phyloP scores from a whole-genome alignment of 495 filamentous ascomycete genomes.

The Xylaria intraflava region DNA sequence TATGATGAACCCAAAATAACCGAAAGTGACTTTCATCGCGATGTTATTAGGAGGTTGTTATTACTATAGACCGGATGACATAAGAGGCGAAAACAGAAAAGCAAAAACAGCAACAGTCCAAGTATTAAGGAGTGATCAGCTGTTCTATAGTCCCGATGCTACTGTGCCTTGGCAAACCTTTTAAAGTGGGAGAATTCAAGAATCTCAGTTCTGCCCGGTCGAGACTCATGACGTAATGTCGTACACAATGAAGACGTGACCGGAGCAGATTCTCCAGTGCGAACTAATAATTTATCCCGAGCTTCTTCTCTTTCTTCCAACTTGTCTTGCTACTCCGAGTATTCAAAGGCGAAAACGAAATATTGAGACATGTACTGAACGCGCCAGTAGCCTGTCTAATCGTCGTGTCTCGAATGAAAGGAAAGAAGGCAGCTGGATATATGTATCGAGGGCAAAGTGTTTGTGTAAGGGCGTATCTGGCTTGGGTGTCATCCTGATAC shows the following conservation, averaged over 20 bases:
- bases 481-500: background rate
- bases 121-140: too few species aligned
- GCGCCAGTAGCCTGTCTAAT: too few species aligned
- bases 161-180: slow-evolving; percentile 5
- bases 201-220: background rate
- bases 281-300: background rate
- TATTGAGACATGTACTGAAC: too few species aligned
- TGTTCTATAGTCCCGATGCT: background rate
- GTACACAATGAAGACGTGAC: background rate
- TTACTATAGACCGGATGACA: too few species aligned
- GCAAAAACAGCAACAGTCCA: background rate
- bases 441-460: too few species aligned
- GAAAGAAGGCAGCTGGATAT: too few species aligned
- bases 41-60: too few species aligned
- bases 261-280: slow-evolving; percentile 3
- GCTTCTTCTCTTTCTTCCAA: background rate
- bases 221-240: slow-evolving; percentile 6
- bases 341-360: background rate
- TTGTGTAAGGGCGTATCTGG: background rate
- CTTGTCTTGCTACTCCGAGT: background rate
- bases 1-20: too few species aligned
- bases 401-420: too few species aligned
- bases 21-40: too few species aligned
- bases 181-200: background rate
- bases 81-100: background rate